Base-by-base conservation (phyloP, 257 asterid species). In the Anisodus tanguticus region DNA sequence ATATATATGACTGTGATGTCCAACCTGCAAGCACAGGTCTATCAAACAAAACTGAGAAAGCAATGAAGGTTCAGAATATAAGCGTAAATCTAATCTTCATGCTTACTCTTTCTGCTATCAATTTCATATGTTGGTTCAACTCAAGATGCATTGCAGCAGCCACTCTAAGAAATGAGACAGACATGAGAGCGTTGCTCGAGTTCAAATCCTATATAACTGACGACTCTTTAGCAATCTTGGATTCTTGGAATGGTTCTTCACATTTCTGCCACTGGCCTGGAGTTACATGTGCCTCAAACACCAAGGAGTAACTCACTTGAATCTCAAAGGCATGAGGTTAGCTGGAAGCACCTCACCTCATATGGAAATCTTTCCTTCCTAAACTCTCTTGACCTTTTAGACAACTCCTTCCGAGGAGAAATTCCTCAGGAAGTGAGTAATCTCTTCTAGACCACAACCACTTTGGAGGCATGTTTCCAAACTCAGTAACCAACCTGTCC, bases 311-410 rank as follows among this genome's bases (percentile, higher is more conserved):
- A 39, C 53, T 69, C 31, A 8, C 8, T 69, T 69, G 53, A 16
- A 69, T 69, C 77, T 69, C 54, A 69, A 68, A 39, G 53, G 51
- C 54, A 69, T 39, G 78, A 69, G 31, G 55, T 17, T 70, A 70
- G 55, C 8, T 7, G 35, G 78, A 70, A 69, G 31, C 53, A 69
- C 39, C 19, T 39, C 53, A 39, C 77, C 77, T 69, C 22, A 8
- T 69, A 69, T 69, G 39, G 51, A 31, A 39, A 39, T 15, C 31
- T 39, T 69, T 69, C 53, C 77, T 39, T 39, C 26, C 53, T 69
- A 17, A 69, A 16, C 13, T 69, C 53, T 68, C 13, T 69, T 41
- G 7, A 69, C 8, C 54, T 69, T 41, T 69, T 15, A 3, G 54
- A 8, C 13, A 41, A 70, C 55, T 67, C 70, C 22, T 62, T 62